Percentiles rank a stretch among this genome's conserved stretches.
Evolutionary conservation across 1,284 basidiomycete genomes (phyloP).

Genomic region (Heliocybe sulcata): DNA sequence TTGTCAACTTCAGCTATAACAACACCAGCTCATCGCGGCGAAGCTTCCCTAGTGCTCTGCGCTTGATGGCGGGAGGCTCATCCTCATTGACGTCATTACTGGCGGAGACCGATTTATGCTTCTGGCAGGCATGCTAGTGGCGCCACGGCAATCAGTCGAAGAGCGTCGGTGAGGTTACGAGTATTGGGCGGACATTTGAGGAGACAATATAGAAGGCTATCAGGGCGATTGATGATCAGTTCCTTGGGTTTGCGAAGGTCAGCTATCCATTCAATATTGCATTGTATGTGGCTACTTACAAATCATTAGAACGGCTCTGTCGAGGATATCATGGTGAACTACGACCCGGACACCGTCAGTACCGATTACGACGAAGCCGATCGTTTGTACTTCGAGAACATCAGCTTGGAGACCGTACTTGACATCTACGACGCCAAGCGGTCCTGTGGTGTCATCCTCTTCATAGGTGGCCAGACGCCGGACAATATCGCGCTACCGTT

Average conservation of each 20-base stretch:
- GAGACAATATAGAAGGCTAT: constrained; percentile 99
- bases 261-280: constrained; percentile 10
- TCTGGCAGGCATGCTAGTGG: not conserved
- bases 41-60: not conserved
- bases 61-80: not conserved
- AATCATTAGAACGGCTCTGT: constrained; percentile 69
- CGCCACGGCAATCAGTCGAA: constrained; percentile 42
- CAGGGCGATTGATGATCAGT: constrained; percentile 91
- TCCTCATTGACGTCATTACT: not conserved
- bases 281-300: no score
- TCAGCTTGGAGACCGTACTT: constrained; percentile 92
- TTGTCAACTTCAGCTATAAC: not conserved
- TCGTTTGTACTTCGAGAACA: constrained; percentile 97
- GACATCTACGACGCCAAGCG: constrained; percentile 95
- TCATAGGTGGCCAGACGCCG: constrained; percentile 98
- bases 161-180: constrained; percentile 99
- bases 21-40: not conserved
- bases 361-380: constrained; percentile 99
- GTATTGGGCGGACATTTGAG: constrained; percentile 96
- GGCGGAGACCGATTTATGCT: not conserved
- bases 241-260: constrained; percentile 88
- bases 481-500: constrained; percentile 97
- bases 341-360: constrained; percentile 98
- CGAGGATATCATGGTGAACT: constrained; percentile 96
- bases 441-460: constrained; percentile 88